A percentile compares a stretch with the other conserved stretches of the same genome.
Conservation (phyloP, 371 early-diverging fungal genomes). For the Mortierella sp. region DNA sequence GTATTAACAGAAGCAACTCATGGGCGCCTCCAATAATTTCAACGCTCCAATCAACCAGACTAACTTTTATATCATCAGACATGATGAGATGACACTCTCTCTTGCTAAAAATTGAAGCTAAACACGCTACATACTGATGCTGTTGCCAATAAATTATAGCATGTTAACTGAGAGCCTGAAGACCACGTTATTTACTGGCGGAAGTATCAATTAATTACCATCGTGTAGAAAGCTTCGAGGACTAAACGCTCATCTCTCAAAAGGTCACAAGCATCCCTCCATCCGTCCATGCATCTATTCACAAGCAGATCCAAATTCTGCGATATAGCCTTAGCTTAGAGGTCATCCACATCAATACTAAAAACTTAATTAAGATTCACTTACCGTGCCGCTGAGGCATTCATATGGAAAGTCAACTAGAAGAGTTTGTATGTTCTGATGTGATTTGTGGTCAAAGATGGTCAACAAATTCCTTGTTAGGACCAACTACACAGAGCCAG, state of each 20-base stretch:
- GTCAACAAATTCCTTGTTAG: not conserved
- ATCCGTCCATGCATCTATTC: constrained; percentile 20
- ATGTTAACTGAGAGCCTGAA: not conserved
- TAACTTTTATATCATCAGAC: constrained; percentile 1
- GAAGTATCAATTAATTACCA: constrained; percentile 15
- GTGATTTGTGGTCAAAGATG: not conserved
- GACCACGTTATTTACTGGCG: not conserved
- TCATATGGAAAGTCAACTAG: constrained; percentile 30
- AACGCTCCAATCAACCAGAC: constrained; percentile 38
- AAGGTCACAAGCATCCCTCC: constrained; percentile 29
- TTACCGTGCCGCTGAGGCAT: constrained; percentile 24
- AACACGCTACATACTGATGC: constrained; percentile 41
- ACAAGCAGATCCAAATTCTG: constrained; percentile 32
- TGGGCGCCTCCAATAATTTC: constrained; percentile 26
- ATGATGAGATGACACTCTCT: not conserved
- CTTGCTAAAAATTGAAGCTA: constrained; percentile 18
- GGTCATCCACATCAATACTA: not conserved
- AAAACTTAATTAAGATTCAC: not conserved
- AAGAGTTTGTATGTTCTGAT: constrained; percentile 10
- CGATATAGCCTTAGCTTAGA: not conserved
- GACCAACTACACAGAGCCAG: not conserved
- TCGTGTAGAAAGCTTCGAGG: constrained; percentile 42
- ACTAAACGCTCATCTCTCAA: constrained; percentile 27
- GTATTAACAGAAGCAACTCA: constrained; percentile 17
- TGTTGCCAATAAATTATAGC: not conserved